These are phyloP conservation scores for Fraxinus floribunda DNA, from an alignment of 305 asterid genomes.

Conservation along the genomic window DNA sequence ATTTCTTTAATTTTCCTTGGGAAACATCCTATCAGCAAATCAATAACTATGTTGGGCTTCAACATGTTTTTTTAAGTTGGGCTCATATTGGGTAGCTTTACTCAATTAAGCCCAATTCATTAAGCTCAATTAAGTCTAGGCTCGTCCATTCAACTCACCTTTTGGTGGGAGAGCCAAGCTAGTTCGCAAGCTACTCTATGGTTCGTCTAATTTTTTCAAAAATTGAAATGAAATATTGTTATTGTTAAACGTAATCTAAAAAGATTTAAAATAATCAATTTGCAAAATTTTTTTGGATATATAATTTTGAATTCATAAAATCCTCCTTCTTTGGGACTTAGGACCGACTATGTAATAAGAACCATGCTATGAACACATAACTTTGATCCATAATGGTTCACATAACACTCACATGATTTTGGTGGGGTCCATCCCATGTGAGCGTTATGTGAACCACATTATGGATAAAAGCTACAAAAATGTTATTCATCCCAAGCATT, in stretches of 20 bases:
- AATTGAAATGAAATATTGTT: not conserved
- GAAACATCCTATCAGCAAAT: not conserved
- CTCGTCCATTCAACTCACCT: not conserved
- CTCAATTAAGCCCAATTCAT: not conserved
- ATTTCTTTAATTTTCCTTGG: too few species aligned
- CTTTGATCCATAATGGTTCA: too few species aligned
- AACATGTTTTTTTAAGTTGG: not conserved
- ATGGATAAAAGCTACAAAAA: too few species aligned
- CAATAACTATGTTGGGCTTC: not conserved
- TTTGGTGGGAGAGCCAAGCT: not conserved
- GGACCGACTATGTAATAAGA: not conserved
- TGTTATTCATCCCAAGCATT: too few species aligned
- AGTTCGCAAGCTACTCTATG: not conserved
- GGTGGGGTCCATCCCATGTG: too few species aligned
- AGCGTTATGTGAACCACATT: too few species aligned
- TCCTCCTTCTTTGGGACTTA: not conserved
- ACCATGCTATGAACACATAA: too few species aligned
- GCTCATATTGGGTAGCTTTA: not conserved
- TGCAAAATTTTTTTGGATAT: not conserved
- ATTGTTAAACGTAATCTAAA: too few species aligned
- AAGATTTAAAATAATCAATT: not conserved
- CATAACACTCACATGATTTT: too few species aligned
- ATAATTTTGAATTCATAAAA: not conserved
- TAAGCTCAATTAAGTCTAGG: not conserved
- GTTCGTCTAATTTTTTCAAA: not conserved